phyloP scores from a whole-genome alignment of 2,329 filamentous ascomycete species.

The Colletotrichum noveboracense region DNA sequence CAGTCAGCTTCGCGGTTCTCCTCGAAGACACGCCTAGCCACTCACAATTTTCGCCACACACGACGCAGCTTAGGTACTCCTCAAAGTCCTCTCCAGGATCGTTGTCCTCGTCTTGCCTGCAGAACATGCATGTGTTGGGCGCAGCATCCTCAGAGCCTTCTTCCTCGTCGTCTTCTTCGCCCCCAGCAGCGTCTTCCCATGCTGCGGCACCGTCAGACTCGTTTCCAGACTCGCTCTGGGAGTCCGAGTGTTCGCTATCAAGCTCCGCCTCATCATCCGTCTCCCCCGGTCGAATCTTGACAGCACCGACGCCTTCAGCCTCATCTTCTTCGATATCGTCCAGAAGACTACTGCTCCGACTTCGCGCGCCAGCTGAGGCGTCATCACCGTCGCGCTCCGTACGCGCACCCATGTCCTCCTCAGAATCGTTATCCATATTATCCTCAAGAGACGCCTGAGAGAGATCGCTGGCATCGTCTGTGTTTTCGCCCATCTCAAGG shows the following conservation, averaged over 20 bases:
- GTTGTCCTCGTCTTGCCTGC: conserved; percentile 81
- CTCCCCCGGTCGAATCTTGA: conserved; percentile 60
- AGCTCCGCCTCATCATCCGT: conserved; percentile 47
- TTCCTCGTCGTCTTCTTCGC: conserved; percentile 60
- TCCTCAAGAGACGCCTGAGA: conserved; percentile 39
- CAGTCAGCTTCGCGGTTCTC: conserved; percentile 38
- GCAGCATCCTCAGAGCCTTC: conserved; percentile 61
- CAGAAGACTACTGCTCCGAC: conserved; percentile 5
- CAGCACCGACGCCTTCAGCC: conserved; percentile 61
- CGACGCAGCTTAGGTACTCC: conserved; percentile 75
- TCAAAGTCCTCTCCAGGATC: conserved; percentile 85
- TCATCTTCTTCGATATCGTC: conserved; percentile 35
- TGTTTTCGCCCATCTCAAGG: conserved; percentile 39
- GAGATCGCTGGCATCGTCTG: conserved; percentile 30
- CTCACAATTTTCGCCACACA: conserved; percentile 85
- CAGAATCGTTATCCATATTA: conserved; percentile 38
- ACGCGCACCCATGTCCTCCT: conserved; percentile 43
- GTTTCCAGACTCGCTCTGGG: conserved; percentile 55
- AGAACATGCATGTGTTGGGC: conserved; percentile 68
- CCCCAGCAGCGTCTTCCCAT: conserved; percentile 59
- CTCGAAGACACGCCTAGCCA: conserved; percentile 26
- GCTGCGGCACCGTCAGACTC: conserved; percentile 63
- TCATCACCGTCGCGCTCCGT: conserved; percentile 32
- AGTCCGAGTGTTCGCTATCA: conserved; percentile 49
- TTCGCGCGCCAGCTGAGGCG: background rate